Evolutionary conservation across 1,284 basidiomycete species (phyloP).

Genomic region (Boletellus sp.): DNA sequence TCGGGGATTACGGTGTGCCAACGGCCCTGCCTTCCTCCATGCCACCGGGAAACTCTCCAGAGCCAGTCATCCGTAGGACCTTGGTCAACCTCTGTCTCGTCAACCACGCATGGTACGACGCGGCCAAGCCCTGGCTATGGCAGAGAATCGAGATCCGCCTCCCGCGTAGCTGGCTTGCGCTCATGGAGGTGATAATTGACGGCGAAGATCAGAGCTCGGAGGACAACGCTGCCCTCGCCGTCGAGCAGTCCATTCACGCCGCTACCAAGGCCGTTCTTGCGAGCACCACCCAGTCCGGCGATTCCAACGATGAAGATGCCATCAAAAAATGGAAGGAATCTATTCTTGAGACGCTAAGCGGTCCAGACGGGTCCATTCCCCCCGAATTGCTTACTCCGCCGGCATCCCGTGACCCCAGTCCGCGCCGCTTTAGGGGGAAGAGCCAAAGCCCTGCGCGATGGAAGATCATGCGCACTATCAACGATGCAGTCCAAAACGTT

Average conservation of each 20-base stretch:
- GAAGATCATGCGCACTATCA: conserved; percentile 73
- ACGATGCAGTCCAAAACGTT: conserved; percentile 66
- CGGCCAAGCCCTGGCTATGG: conserved; percentile 80
- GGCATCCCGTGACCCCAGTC: conserved; percentile 76
- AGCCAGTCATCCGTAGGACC: conserved; percentile 56
- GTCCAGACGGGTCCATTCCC: conserved; percentile 64
- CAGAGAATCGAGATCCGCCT: conserved; percentile 73
- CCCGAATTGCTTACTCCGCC: conserved; percentile 71
- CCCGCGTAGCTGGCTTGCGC: conserved; percentile 73
- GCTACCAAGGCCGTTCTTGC: conserved; percentile 58
- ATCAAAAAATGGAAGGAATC: conserved; percentile 55
- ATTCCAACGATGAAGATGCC: conserved; percentile 38
- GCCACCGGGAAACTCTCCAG: conserved; percentile 65
- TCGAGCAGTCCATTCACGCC: conserved; percentile 58
- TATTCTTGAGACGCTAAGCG: conserved; percentile 54
- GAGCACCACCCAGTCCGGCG: conserved; percentile 33
- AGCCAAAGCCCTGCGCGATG: conserved; percentile 78
- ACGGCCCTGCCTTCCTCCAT: conserved; percentile 64
- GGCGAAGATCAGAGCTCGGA: conserved; percentile 51
- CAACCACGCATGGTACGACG: conserved; percentile 69
- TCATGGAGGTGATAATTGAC: conserved; percentile 71
- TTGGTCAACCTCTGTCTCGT: conserved; percentile 68
- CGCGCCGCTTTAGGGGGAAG: conserved; percentile 64
- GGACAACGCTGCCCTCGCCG: conserved; percentile 58
- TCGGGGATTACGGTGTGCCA: conserved; percentile 48